phyloP scores from a whole-genome alignment of 108 stramenopile genomes.

The Nannochloropsis oceanica region DNA sequence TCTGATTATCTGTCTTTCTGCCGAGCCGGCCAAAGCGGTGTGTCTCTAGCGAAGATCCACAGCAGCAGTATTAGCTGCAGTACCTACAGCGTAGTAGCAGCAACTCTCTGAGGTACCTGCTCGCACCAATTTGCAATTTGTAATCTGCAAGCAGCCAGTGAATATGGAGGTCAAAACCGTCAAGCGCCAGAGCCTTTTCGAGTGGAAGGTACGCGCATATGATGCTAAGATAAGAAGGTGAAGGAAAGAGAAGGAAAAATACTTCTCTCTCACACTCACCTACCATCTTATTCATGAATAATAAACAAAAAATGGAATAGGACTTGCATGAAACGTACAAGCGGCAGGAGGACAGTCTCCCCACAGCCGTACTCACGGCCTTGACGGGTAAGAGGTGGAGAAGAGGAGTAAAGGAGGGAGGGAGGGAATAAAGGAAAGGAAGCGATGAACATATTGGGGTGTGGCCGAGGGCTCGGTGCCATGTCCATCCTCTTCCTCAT shows the following conservation, averaged over 20 bases:
- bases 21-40: too few species aligned
- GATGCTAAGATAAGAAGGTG: background rate
- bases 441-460: background rate
- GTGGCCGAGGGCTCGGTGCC: background rate
- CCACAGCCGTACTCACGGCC: background rate
- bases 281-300: background rate
- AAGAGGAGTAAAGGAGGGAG: background rate
- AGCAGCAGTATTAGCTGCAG: too few species aligned
- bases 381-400: background rate
- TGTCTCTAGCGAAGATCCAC: too few species aligned
- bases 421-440: background rate
- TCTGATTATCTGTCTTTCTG: too few species aligned
- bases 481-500: background rate
- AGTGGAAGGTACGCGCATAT: background rate
- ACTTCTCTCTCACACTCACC: too few species aligned
- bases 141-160: too few species aligned
- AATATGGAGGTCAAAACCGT: background rate
- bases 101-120: too few species aligned
- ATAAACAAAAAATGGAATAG: background rate
- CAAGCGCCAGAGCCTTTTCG: background rate
- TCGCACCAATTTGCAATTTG: too few species aligned
- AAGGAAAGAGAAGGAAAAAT: background rate
- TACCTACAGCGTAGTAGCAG: too few species aligned
- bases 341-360: background rate
- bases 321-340: background rate